Percentiles rank a stretch among this genome's conserved stretches.
These are phyloP conservation scores for Zygoascus ofunaensis DNA, from an alignment of 805 yeast genomes.

Conservation along the genomic window DNA sequence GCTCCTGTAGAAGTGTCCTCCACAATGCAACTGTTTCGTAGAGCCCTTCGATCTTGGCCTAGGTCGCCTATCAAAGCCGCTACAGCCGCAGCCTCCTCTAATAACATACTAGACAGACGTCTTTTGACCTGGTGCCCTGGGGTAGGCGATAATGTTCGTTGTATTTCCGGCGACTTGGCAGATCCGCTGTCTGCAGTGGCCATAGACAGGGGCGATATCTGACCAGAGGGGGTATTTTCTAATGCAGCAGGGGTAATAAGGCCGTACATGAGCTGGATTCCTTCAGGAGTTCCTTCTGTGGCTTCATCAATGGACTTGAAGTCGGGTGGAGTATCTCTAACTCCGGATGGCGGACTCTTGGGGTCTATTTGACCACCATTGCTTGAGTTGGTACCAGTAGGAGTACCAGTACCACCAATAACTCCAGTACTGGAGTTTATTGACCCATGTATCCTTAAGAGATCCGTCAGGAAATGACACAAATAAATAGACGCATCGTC, in stretches of 20 bases:
- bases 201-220: background rate
- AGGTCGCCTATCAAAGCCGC: conserved; percentile 13
- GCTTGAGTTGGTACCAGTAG: background rate
- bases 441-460: conserved; percentile 18
- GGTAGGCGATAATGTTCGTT: background rate
- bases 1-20: background rate
- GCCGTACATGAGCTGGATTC: no score
- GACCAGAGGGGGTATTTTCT: background rate
- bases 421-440: background rate
- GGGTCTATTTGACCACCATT: background rate
- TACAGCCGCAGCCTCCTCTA: conserved; percentile 17
- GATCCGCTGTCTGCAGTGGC: background rate
- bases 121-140: conserved; percentile 1
- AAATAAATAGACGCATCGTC: conserved; percentile 20
- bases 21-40: background rate
- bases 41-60: background rate
- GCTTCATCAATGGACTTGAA: background rate
- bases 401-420: background rate
- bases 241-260: background rate
- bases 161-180: background rate
- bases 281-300: no score
- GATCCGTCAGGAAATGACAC: conserved; percentile 14
- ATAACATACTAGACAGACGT: conserved; percentile 11
- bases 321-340: background rate
- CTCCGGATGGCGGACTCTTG: no score